These are phyloP conservation scores for Alternaria ethzedia DNA, from an alignment of 2,329 filamentous ascomycete genomes.

Conservation along the genomic window DNA sequence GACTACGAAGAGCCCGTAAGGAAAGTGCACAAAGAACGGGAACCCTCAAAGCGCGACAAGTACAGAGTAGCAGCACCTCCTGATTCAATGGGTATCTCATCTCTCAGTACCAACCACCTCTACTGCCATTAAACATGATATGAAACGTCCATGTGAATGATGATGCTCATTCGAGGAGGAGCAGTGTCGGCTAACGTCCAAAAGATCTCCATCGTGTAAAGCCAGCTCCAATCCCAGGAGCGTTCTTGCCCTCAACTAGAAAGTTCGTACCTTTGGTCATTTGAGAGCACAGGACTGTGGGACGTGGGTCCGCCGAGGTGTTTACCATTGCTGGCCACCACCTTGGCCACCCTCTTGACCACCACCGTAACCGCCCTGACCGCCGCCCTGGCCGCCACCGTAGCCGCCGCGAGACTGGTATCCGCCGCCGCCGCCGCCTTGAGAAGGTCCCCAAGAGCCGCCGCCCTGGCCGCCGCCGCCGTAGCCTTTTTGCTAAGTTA, in stretches of 20 bases:
- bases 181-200: constrained; percentile 31
- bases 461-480: constrained; percentile 38
- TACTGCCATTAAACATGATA: constrained; percentile 34
- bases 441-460: constrained; percentile 25
- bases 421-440: constrained; percentile 40
- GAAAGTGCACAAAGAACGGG: constrained; percentile 28
- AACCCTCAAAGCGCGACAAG: constrained; percentile 32
- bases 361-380: constrained; percentile 21
- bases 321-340: constrained; percentile 46
- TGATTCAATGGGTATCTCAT: constrained; percentile 50
- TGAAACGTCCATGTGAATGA: constrained; percentile 30
- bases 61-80: constrained; percentile 41
- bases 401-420: constrained; percentile 42
- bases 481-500: constrained; percentile 16
- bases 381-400: constrained; percentile 34
- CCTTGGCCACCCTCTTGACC: constrained; percentile 40
- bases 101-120: constrained; percentile 46
- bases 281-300: constrained; percentile 19
- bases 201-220: constrained; percentile 17
- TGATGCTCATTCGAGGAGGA: constrained; percentile 34
- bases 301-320: constrained; percentile 3
- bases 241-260: constrained; percentile 13
- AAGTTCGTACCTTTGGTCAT: constrained; percentile 10
- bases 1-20: constrained; percentile 17
- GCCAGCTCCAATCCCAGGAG: constrained; percentile 10